Base-by-base conservation (phyloP, 495 filamentous ascomycete species). In the Penicillium salamii region DNA sequence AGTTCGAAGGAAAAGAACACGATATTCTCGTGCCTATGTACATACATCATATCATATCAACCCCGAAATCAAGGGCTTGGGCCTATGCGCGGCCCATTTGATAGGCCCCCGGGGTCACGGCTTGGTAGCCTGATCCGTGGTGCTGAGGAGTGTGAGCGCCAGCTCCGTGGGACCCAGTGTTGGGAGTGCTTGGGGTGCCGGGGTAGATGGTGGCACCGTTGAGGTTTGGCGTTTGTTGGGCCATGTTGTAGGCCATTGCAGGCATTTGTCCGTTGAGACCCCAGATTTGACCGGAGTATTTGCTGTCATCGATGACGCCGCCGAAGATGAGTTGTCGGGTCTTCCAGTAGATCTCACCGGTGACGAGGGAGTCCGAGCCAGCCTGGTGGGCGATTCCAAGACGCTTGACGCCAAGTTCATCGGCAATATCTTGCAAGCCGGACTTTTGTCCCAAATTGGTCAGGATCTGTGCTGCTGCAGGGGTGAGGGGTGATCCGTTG, bases 281-380 rank as follows among this genome's bases (percentile, higher is more conserved):
- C 88, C 90, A 97, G 52, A 96, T 86, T 62, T 92, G 91, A 26
- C 86, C 86, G 5, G 87, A 75, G 55, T 89, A 87, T 42, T 89
- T 88, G 42, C 84, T 78, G 7, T 83, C 75, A 41, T 81, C 76
- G 39, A 95, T 91, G 29, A 78, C 77, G 43, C 91, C 90, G 55
- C 86, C 84, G 69, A 95, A 95, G 35, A 97, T 90, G 37, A 85
- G 74, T 57, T 90, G 87, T 34, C 90, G 79, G 68, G 91, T 81
- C 59, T 88, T 86, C 76, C 91, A 95, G 72, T 95, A 98, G 15
- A 96, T 87, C 62, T 89, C 88, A 21, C 93, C 93, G 0, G 93
- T 97, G 14, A 98, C 78, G 49, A 96, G 78, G 38, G 89, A 91
- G 68, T 97, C 93, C 11, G 85, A 90, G 2, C 95, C 93, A 11